phyloP scores from a whole-genome alignment of 2,329 filamentous ascomycete genomes.

The Diplodia seriata region DNA sequence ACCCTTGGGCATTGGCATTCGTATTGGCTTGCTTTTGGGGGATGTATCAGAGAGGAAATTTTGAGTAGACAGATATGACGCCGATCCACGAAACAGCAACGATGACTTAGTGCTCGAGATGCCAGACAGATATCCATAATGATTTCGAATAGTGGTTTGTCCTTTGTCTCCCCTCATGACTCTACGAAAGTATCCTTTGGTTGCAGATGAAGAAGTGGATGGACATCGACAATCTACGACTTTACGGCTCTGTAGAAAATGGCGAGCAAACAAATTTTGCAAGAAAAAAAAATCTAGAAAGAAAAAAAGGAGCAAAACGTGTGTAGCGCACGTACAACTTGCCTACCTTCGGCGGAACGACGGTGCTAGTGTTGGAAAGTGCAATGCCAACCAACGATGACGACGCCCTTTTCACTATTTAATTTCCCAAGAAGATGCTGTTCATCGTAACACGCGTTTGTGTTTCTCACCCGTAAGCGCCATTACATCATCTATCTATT shows the following conservation, averaged over 20 bases:
- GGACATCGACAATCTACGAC: neutral
- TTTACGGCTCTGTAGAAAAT: neutral
- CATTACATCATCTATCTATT: no score
- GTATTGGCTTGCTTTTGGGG: neutral
- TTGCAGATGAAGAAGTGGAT: neutral
- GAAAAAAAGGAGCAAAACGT: no score
- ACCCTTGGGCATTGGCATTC: neutral
- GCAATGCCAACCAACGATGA: no score
- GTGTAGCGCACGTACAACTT: no score
- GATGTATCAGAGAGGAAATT: neutral
- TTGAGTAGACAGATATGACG: neutral
- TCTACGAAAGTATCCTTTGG: neutral
- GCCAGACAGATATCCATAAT: neutral
- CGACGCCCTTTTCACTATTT: no score
- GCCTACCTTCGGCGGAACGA: no score
- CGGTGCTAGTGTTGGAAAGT: no score
- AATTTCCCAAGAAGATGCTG: no score
- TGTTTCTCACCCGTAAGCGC: no score
- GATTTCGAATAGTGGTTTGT: neutral
- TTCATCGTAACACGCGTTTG: no score
- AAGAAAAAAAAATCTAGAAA: no score
- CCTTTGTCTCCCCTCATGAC: neutral
- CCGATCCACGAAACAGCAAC: neutral
- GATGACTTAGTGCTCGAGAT: neutral
- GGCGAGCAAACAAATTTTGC: no score